Evolutionary conservation across 176 grass and related monocot species (phyloP).

Genomic region (Aechmea fasciata): DNA sequence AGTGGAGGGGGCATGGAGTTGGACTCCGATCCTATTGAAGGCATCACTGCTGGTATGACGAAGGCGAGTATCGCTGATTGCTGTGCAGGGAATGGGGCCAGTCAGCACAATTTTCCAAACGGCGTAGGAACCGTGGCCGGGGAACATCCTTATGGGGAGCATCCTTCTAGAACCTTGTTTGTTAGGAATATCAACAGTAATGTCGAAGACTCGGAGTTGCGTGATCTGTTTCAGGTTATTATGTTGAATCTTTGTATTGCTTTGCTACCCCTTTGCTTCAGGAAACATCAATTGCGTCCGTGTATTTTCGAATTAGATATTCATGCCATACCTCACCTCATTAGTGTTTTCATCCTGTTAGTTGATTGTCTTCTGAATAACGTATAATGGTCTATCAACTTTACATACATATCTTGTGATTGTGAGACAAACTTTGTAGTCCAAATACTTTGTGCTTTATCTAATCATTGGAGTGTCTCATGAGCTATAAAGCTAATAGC

Average conservation of each 20-base stretch:
- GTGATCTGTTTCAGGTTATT: slow-evolving; percentile 39
- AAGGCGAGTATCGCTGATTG: slow-evolving; percentile 30
- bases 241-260: neutral
- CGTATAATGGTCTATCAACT: too few relatives aligned
- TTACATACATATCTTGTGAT: too few relatives aligned
- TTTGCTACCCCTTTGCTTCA: neutral
- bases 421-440: too few relatives aligned
- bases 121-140: slow-evolving; percentile 33
- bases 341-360: too few relatives aligned
- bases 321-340: too few relatives aligned
- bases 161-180: slow-evolving; percentile 51
- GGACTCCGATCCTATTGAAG: slow-evolving; percentile 35
- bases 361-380: too few relatives aligned
- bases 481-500: too few relatives aligned
- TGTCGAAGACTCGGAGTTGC: slow-evolving; percentile 42
- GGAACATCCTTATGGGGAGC: slow-evolving; percentile 51
- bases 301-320: too few relatives aligned
- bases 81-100: slow-evolving; percentile 16
- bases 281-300: too few relatives aligned
- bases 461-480: too few relatives aligned
- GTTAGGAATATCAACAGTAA: slow-evolving; percentile 54
- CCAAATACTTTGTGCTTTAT: too few relatives aligned
- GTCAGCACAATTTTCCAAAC: slow-evolving; percentile 24
- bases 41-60: slow-evolving; percentile 14
- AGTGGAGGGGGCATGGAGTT: slow-evolving; percentile 45